A percentile compares a stretch with the other conserved stretches of the same genome.
phyloP scores from a whole-genome alignment of 148 eudicot species.

The Diospyros lotus region DNA sequence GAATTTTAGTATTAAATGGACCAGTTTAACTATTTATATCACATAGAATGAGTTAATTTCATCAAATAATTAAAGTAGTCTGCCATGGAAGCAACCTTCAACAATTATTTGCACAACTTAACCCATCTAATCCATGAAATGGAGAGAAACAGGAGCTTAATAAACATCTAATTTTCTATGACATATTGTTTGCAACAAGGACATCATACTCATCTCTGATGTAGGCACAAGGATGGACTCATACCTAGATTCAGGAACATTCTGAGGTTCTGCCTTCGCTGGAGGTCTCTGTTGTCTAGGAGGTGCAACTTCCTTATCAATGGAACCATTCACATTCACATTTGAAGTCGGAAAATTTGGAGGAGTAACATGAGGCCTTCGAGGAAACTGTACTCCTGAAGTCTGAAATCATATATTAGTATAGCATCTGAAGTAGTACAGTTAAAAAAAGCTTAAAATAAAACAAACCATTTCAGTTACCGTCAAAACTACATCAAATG shows the following conservation, averaged over 20 bases:
- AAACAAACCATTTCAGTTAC: neutral
- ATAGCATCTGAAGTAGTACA: neutral
- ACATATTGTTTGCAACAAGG: neutral
- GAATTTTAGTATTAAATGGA: no score
- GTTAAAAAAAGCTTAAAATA: neutral
- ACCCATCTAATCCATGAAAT: no score
- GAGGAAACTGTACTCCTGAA: constrained; percentile 91
- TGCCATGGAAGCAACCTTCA: no score
- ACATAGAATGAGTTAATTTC: no score
- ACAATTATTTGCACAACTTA: no score
- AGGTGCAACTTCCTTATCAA: constrained; percentile 37
- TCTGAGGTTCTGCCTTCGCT: constrained; percentile 40
- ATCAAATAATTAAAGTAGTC: no score
- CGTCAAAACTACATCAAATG: neutral
- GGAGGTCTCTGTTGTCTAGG: constrained; percentile 36
- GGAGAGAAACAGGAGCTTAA: no score
- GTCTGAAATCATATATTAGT: constrained; percentile 40
- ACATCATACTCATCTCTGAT: neutral
- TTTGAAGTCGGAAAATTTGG: constrained; percentile 33
- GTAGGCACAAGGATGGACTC: neutral
- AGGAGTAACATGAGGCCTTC: constrained; percentile 36
- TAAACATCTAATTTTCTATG: no score
- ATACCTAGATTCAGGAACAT: constrained; percentile 84
- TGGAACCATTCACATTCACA: constrained; percentile 30
- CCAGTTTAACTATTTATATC: no score